Percentiles rank a stretch among this genome's conserved stretches.
phyloP scores from a whole-genome alignment of 805 yeast species.

The Metschnikowia aberdeeniae region DNA sequence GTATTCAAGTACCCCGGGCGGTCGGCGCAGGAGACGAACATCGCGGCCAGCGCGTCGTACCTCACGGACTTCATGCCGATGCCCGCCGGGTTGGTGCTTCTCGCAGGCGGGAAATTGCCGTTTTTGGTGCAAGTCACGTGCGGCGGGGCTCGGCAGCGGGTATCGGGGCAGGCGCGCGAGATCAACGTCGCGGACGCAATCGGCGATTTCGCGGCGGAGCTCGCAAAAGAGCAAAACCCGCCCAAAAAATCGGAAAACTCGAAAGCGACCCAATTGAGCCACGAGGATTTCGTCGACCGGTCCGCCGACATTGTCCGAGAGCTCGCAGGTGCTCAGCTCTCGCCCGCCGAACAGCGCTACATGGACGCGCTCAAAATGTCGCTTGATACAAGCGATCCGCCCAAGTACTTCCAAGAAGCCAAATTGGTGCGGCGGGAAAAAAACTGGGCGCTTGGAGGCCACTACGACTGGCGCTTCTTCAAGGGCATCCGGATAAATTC shows the following conservation, averaged over 20 bases:
- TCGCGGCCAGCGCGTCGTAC: slow-evolving; percentile 35
- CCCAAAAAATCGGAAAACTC: slow-evolving; percentile 17
- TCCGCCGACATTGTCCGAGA: slow-evolving; percentile 15
- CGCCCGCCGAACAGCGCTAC: slow-evolving; percentile 11
- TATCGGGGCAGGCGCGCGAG: background rate
- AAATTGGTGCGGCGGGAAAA: slow-evolving; percentile 9
- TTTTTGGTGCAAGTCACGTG: slow-evolving; percentile 8
- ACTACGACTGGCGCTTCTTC: slow-evolving; percentile 29
- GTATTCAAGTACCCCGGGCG: slow-evolving; percentile 32
- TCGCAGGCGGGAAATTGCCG: slow-evolving; percentile 8
- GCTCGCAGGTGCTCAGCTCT: slow-evolving; percentile 9
- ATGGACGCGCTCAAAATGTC: slow-evolving; percentile 11
- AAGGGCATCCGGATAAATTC: slow-evolving; percentile 16
- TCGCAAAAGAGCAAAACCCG: slow-evolving; percentile 9
- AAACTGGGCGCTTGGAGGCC: slow-evolving; percentile 19
- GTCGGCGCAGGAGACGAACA: slow-evolving; percentile 23
- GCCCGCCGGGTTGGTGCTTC: slow-evolving; percentile 32
- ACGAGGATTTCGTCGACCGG: slow-evolving; percentile 26
- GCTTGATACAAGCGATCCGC: slow-evolving; percentile 11
- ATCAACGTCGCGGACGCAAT: slow-evolving; percentile 12
- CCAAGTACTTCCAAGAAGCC: slow-evolving; percentile 44
- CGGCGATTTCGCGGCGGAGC: slow-evolving; percentile 19
- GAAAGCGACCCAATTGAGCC: slow-evolving; percentile 19
- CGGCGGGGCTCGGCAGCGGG: slow-evolving; percentile 9
- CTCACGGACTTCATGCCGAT: slow-evolving; percentile 40